Percentiles rank a stretch among this genome's conserved stretches.
phyloP scores from a whole-genome alignment of 148 eudicot species.

The Chenopodium quinoa region DNA sequence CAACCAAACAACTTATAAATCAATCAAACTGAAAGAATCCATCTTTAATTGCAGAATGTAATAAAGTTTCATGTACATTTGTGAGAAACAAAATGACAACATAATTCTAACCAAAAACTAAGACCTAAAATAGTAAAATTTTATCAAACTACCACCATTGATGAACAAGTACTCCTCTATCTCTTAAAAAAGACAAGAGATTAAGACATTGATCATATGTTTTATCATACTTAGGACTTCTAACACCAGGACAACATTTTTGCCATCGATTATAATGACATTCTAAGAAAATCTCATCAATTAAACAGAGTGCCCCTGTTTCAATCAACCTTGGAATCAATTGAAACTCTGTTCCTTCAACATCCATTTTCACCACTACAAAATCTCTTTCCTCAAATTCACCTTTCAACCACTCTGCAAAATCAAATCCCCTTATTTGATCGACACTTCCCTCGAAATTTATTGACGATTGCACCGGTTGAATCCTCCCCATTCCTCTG shows the following conservation, averaged over 20 bases:
- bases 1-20: no score
- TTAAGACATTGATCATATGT: constrained; percentile 67
- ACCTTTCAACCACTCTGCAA: constrained; percentile 82
- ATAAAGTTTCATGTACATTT: background rate
- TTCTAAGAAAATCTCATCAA: constrained; percentile 79
- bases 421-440: constrained; percentile 71
- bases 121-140: no score
- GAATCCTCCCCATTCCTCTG: constrained; percentile 73
- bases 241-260: constrained; percentile 79
- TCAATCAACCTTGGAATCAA: constrained; percentile 72
- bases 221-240: constrained; percentile 63
- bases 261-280: constrained; percentile 94
- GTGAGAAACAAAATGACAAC: background rate
- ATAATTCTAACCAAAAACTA: background rate
- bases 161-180: constrained; percentile 85
- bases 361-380: constrained; percentile 94
- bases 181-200: constrained; percentile 59
- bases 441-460: constrained; percentile 34
- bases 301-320: constrained; percentile 84
- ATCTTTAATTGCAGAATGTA: background rate
- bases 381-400: constrained; percentile 49
- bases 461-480: constrained; percentile 43
- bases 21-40: background rate
- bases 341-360: constrained; percentile 82
- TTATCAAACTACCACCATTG: constrained; percentile 65